Percentiles rank a stretch among this genome's conserved stretches.
phyloP scores from a whole-genome alignment of 2,329 filamentous ascomycete species.

The Penicillium psychrosexuale region DNA sequence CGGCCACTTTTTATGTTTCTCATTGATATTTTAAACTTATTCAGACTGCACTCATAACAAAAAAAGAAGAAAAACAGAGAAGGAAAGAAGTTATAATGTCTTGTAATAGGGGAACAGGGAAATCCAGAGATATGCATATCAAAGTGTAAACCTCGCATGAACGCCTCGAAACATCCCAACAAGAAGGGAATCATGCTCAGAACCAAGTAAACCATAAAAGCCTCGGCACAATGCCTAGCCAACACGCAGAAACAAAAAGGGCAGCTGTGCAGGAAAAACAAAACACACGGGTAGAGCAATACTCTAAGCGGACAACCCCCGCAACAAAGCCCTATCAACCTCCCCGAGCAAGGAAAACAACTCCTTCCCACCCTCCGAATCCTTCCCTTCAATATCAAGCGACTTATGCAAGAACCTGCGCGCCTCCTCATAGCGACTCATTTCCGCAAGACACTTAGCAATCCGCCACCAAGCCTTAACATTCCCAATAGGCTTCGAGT shows the following conservation, averaged over 20 bases:
- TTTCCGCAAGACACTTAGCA: conserved; percentile 82
- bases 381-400: conserved; percentile 74
- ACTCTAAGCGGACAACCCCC: conserved; percentile 5
- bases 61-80: neutral
- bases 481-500: conserved; percentile 81
- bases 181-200: conserved; percentile 3
- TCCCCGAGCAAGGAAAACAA: conserved; percentile 59
- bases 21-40: neutral
- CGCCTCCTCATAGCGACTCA: conserved; percentile 82
- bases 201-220: neutral
- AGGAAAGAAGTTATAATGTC: neutral
- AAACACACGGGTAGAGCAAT: neutral
- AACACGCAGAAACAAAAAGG: neutral
- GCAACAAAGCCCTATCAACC: conserved; percentile 62
- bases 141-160: neutral
- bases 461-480: conserved; percentile 92
- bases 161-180: conserved; percentile 1
- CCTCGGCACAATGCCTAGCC: neutral
- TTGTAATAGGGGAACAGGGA: neutral
- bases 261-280: neutral
- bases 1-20: neutral
- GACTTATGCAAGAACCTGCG: conserved; percentile 71
- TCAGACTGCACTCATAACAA: too few relatives aligned
- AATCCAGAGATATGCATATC: neutral
- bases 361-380: conserved; percentile 49